These are phyloP conservation scores for Venturia carpophila DNA, from an alignment of 2,329 filamentous ascomycete species.

Conservation along the genomic window DNA sequence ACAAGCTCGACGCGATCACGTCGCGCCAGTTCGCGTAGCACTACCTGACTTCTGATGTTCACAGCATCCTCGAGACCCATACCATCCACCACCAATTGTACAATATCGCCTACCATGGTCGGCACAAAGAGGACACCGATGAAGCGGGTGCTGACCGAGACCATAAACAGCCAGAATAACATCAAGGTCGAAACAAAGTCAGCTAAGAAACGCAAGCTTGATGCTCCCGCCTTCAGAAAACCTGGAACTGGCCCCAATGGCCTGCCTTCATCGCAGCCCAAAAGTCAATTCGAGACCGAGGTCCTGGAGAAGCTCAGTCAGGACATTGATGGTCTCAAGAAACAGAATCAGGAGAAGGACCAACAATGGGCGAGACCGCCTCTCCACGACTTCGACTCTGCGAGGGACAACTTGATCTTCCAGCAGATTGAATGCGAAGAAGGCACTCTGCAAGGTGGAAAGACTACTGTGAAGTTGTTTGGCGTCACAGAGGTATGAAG, in stretches of 20 bases:
- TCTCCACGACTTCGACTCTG: constrained; percentile 52
- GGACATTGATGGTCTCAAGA: constrained; percentile 77
- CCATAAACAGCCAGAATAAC: constrained; percentile 38
- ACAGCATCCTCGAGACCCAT: not conserved
- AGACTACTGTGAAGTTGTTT: constrained; percentile 79
- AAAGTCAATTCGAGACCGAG: constrained; percentile 88
- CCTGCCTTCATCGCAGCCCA: constrained; percentile 66
- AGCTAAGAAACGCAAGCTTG: constrained; percentile 75
- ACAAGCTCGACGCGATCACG: not conserved
- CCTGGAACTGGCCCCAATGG: constrained; percentile 34
- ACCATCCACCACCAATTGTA: constrained; percentile 3
- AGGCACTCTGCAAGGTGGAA: constrained; percentile 69
- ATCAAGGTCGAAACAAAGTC: constrained; percentile 40
- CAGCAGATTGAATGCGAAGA: constrained; percentile 96
- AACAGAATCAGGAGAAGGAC: constrained; percentile 83
- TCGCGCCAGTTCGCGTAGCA: not conserved
- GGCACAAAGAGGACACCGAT: constrained; percentile 27
- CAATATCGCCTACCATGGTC: constrained; percentile 3
- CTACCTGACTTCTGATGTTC: not conserved
- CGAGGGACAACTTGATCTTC: constrained; percentile 68
- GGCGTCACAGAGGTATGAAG: constrained; percentile 70
- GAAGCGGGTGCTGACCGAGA: constrained; percentile 42
- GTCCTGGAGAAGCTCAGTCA: constrained; percentile 94
- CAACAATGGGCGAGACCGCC: constrained; percentile 76
- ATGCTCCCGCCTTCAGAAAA: constrained; percentile 49